phyloP scores from a whole-genome alignment of 441 rosid species.

The Daphne laureola region DNA sequence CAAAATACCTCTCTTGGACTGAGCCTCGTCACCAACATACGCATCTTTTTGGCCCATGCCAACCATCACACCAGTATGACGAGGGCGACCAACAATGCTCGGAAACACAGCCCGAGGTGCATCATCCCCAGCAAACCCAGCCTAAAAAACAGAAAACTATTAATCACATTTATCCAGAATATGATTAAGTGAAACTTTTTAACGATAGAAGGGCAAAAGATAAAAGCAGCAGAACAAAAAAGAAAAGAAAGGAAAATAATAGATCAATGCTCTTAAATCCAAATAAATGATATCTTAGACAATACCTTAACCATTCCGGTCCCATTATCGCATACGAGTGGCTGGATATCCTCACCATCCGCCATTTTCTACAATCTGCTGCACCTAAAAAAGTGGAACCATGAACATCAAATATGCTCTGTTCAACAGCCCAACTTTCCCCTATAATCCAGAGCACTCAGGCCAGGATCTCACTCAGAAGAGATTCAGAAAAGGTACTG shows the following conservation, averaged over 20 bases:
- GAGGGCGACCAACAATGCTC: constrained; percentile 37
- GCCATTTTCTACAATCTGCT: constrained; percentile 20
- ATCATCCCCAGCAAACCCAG: constrained; percentile 47
- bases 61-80: constrained; percentile 40
- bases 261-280: too few relatives aligned
- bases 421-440: too few relatives aligned
- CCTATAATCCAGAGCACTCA: too few relatives aligned
- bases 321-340: constrained; percentile 17
- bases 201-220: too few relatives aligned
- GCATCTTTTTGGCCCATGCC: constrained; percentile 42
- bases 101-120: constrained; percentile 45
- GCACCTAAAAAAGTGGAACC: neutral
- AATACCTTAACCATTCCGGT: constrained; percentile 17
- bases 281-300: neutral
- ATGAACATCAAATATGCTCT: too few relatives aligned
- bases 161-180: too few relatives aligned
- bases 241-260: too few relatives aligned
- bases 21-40: constrained; percentile 41
- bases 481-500: too few relatives aligned
- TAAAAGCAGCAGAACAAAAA: too few relatives aligned
- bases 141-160: constrained; percentile 8
- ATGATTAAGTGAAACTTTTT: too few relatives aligned
- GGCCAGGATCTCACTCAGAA: too few relatives aligned
- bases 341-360: constrained; percentile 20
- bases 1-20: constrained; percentile 42